These are phyloP conservation scores for Mortierella polycephala DNA, from an alignment of 371 early-diverging fungal species.

Conservation along the genomic window DNA sequence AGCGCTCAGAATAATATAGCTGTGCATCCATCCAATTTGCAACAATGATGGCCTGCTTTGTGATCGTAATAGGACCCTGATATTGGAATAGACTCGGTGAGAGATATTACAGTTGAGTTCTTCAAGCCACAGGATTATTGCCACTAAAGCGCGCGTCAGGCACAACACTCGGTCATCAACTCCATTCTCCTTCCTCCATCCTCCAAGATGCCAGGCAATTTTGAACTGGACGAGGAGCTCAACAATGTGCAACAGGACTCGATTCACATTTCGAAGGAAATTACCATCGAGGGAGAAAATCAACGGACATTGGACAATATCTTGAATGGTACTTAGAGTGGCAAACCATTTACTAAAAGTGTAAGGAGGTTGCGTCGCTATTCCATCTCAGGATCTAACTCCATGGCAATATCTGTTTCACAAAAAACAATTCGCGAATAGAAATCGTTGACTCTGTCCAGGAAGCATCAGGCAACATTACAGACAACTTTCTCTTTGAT, in stretches of 20 bases:
- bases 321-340: slow-evolving; percentile 57
- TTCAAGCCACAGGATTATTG: no score
- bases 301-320: slow-evolving; percentile 63
- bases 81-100: no score
- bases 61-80: slow-evolving; percentile 36
- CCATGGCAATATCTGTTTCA: no score
- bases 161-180: not conserved
- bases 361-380: not conserved
- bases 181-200: not conserved
- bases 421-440: slow-evolving; percentile 19
- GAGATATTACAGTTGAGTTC: no score
- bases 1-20: slow-evolving; percentile 54
- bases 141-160: no score
- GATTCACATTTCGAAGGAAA: slow-evolving; percentile 65
- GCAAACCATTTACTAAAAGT: not conserved
- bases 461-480: slow-evolving; percentile 67
- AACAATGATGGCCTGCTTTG: slow-evolving; percentile 54
- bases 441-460: slow-evolving; percentile 73
- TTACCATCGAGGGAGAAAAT: slow-evolving; percentile 66
- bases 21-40: slow-evolving; percentile 55
- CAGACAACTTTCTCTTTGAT: slow-evolving; percentile 66
- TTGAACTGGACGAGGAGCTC: slow-evolving; percentile 80
- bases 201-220: slow-evolving; percentile 54
- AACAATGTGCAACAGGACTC: slow-evolving; percentile 74
- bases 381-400: not conserved